Conservation (phyloP, 1,284 basidiomycete genomes). For the Cystobasidium pallidum region DNA sequence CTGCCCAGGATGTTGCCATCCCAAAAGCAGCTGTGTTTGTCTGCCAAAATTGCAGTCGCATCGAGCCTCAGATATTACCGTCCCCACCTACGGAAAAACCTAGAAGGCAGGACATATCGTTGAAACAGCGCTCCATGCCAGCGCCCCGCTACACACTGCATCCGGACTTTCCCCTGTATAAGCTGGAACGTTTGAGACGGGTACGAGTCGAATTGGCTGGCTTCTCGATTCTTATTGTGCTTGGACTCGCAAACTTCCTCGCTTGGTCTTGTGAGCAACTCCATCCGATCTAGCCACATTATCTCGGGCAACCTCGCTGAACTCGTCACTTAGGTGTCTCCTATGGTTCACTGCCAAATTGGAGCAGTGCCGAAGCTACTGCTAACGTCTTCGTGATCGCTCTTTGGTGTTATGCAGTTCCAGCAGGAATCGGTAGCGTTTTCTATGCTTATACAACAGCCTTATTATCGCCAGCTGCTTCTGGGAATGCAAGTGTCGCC, state of each 20-base stretch:
- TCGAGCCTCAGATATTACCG: constrained; percentile 12
- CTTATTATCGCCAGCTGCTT: background rate
- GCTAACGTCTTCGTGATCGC: constrained; percentile 11
- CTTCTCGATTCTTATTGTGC: constrained; percentile 18
- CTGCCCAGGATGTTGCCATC: background rate
- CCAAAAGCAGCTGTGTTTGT: background rate
- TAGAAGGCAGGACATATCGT: background rate
- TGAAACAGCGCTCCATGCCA: background rate
- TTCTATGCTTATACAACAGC: constrained; percentile 22
- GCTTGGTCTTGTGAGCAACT: constrained; percentile 19
- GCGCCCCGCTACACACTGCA: constrained; percentile 6
- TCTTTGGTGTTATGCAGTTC: constrained; percentile 28
- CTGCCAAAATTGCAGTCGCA: constrained; percentile 10
- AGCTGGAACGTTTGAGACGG: constrained; percentile 9
- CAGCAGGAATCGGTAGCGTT: constrained; percentile 8
- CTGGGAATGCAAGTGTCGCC: background rate
- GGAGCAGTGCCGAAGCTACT: constrained; percentile 4
- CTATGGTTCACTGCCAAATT: constrained; percentile 10
- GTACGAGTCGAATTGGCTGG: constrained; percentile 26
- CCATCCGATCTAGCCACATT: background rate
- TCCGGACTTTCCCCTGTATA: constrained; percentile 22
- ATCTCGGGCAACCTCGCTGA: no score
- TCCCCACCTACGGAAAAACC: background rate
- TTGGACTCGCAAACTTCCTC: constrained; percentile 27
- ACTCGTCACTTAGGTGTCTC: background rate